phyloP scores from a whole-genome alignment of 2,329 filamentous ascomycete genomes.

The Nemania diffusa region DNA sequence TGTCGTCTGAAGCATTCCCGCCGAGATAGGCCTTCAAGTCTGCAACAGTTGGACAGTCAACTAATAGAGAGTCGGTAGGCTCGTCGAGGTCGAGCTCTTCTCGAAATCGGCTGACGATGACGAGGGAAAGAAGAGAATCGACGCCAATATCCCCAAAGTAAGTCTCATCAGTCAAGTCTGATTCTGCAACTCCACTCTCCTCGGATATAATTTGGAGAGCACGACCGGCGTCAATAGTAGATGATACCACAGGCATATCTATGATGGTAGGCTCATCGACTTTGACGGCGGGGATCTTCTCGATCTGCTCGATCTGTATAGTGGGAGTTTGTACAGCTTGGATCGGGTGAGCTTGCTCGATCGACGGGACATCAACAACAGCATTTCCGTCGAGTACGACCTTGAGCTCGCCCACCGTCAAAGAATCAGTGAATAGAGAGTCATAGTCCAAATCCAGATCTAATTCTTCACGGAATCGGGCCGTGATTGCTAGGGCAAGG shows the following conservation, averaged over 20 bases:
- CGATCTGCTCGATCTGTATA: background rate
- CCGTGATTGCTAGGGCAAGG: background rate
- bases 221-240: background rate
- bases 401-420: background rate
- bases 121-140: slow-evolving; percentile 50
- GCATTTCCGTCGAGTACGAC: background rate
- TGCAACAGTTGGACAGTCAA: slow-evolving; percentile 26
- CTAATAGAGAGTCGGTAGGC: slow-evolving; percentile 27
- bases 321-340: background rate
- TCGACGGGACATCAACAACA: background rate
- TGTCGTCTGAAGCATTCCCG: background rate
- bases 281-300: background rate
- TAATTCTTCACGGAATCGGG: background rate
- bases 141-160: slow-evolving; percentile 50
- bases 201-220: background rate
- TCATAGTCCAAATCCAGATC: background rate
- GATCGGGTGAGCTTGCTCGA: background rate
- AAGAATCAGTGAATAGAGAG: background rate
- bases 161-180: slow-evolving; percentile 41
- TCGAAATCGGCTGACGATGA: slow-evolving; percentile 48
- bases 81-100: slow-evolving; percentile 46
- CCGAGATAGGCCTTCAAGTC: slow-evolving; percentile 16
- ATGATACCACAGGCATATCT: background rate
- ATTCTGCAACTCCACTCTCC: slow-evolving; percentile 31
- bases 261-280: background rate